These are phyloP conservation scores for Hypoxylon sp. DNA, from an alignment of 2,329 filamentous ascomycete species.

Conservation along the genomic window DNA sequence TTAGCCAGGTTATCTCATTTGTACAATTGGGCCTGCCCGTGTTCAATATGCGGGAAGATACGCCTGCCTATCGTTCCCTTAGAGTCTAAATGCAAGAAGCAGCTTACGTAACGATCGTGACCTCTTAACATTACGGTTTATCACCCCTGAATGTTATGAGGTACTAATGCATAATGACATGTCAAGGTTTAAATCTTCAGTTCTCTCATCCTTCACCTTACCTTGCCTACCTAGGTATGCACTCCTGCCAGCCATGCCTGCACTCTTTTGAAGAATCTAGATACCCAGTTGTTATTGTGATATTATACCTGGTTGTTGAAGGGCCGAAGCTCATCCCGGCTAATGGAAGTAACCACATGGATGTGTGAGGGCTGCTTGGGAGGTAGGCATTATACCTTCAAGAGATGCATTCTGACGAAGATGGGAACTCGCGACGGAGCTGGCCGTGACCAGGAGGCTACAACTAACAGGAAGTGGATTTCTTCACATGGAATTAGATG, in stretches of 20 bases:
- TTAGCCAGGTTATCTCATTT: constrained; percentile 9
- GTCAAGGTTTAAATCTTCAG: no score
- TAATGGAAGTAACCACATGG: constrained; percentile 10
- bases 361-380: not conserved
- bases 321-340: constrained; percentile 16
- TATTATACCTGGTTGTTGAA: constrained; percentile 2
- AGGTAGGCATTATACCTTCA: constrained; percentile 23
- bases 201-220: not conserved
- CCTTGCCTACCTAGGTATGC: no score
- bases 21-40: not conserved
- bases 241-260: not conserved
- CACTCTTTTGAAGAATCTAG: not conserved
- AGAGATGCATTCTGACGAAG: constrained; percentile 3
- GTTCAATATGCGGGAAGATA: not conserved
- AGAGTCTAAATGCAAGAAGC: constrained; percentile 7
- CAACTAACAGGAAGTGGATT: not conserved
- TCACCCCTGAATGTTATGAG: not conserved
- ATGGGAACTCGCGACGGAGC: constrained; percentile 18
- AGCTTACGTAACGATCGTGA: not conserved
- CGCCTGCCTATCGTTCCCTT: not conserved
- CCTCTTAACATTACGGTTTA: not conserved
- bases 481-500: constrained; percentile 21
- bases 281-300: not conserved
- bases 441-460: constrained; percentile 5
- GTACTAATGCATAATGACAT: constrained; percentile 15